These are phyloP conservation scores for Coemansia sp. DNA, from an alignment of 192 early-diverging fungal species.

Conservation along the genomic window DNA sequence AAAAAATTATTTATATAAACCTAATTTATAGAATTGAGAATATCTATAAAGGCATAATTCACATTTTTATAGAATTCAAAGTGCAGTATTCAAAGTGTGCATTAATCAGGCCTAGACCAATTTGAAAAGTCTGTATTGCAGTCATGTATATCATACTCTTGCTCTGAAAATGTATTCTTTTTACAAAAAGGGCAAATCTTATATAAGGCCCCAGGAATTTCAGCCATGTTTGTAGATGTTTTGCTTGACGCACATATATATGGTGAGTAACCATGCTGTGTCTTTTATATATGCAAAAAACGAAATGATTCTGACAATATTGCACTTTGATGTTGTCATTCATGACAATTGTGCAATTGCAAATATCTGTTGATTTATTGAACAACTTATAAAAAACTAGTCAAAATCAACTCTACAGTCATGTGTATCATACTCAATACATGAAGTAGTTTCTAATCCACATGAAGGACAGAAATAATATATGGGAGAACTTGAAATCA, in stretches of 20 bases:
- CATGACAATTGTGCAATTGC: background rate
- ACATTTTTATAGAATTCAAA: background rate
- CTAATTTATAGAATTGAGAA: background rate
- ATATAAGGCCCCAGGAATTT: background rate
- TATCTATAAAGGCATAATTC: background rate
- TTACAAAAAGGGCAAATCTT: background rate
- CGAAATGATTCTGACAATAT: background rate
- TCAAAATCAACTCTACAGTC: no score
- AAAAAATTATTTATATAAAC: background rate
- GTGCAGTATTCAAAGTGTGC: background rate
- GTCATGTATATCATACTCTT: background rate
- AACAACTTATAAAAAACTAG: no score
- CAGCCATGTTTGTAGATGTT: background rate
- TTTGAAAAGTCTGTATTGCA: background rate
- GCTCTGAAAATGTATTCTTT: background rate
- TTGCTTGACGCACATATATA: background rate
- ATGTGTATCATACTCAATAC: background rate
- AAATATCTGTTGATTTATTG: no score
- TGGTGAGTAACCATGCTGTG: background rate
- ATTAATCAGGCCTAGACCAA: background rate
- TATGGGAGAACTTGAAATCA: background rate
- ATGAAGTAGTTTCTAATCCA: background rate
- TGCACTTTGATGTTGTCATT: background rate
- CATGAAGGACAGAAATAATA: background rate
- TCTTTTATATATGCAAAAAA: background rate